These are phyloP conservation scores for Spathaspora sp. DNA, from an alignment of 805 yeast genomes.

Conservation along the genomic window DNA sequence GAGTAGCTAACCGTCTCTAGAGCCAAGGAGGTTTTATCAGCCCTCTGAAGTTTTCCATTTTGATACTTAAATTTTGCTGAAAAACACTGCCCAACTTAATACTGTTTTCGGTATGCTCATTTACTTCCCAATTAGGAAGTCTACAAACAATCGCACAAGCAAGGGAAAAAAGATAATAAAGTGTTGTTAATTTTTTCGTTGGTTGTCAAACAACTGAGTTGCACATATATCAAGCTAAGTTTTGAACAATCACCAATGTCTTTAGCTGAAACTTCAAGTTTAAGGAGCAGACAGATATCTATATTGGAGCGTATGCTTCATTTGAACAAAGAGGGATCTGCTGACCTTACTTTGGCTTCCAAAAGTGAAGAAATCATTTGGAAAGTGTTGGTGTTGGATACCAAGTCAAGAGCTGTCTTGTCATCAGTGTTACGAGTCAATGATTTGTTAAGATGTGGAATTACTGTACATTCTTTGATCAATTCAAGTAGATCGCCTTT, in stretches of 20 bases:
- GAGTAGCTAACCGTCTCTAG: too few species aligned
- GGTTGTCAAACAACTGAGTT: neutral
- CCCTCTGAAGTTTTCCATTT: too few species aligned
- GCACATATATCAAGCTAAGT: neutral
- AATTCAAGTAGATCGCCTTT: conserved; percentile 71
- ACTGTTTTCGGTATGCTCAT: neutral
- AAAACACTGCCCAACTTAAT: too few species aligned
- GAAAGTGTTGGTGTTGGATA: conserved; percentile 87
- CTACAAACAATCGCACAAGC: neutral
- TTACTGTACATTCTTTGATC: conserved; percentile 83
- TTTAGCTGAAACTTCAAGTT: conserved; percentile 11
- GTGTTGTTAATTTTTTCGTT: neutral
- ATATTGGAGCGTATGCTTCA: conserved; percentile 78
- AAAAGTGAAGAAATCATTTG: conserved; percentile 71
- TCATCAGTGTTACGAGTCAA: conserved; percentile 91
- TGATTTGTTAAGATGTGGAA: conserved; percentile 84
- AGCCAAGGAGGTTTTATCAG: too few species aligned
- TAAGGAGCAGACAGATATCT: conserved; percentile 23
- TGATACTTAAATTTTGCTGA: too few species aligned
- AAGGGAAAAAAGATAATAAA: neutral
- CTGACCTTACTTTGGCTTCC: conserved; percentile 52
- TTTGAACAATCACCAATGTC: conserved; percentile 9
- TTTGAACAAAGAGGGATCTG: conserved; percentile 61
- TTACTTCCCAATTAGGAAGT: conserved; percentile 1
- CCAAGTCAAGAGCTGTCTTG: conserved; percentile 75